Base-by-base conservation (phyloP, 2,329 filamentous ascomycete genomes). In the Septoria petroselini region DNA sequence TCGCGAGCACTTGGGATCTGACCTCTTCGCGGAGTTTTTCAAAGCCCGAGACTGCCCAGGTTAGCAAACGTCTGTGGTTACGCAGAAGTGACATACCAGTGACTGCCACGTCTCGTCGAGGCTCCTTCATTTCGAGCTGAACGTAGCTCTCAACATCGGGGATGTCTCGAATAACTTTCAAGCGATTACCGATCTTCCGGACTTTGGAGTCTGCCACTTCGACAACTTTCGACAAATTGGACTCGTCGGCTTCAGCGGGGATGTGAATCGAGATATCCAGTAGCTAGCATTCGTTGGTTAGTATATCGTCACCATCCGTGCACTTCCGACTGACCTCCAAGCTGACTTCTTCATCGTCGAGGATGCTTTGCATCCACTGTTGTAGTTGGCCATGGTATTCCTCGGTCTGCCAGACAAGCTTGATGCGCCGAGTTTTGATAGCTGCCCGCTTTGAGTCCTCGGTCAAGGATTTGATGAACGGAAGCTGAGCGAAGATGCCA, bases 211-310 rank as follows among this genome's bases (percentile, higher is more conserved):
- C 14, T 15, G 7, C 33, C 7, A 15, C 33, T 37, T 7, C 33
- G 33, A n/a, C n/a, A n/a, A n/a, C n/a, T n/a, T n/a, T n/a, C n/a
- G n/a, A n/a, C 7, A 37, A n/a, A 25, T 15, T 1, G 31, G 30
- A 15, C 30, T 30, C 5, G 11, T 19, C 17, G 30, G 5, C 21
- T 29, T 30, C n/a, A n/a, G n/a, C n/a, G n/a, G n/a, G n/a, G n/a
- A n/a, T n/a, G 31, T 45, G 19, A 34, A 45, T 45, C 5, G 18
- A 45, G 12, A 45, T 37, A 45, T 45, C 42, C 18, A 45, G 18
- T n/a, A 45, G 30, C 42, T 45, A 40, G 35, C 37, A 3, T n/a
- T n/a, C n/a, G n/a, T n/a, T n/a, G n/a, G n/a, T n/a, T n/a, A n/a
- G n/a, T n/a, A n/a, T n/a, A n/a, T n/a, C n/a, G n/a, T n/a, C n/a